Conservation (phyloP, 202 grass and related monocot genomes). For the Zoysia matrella region DNA sequence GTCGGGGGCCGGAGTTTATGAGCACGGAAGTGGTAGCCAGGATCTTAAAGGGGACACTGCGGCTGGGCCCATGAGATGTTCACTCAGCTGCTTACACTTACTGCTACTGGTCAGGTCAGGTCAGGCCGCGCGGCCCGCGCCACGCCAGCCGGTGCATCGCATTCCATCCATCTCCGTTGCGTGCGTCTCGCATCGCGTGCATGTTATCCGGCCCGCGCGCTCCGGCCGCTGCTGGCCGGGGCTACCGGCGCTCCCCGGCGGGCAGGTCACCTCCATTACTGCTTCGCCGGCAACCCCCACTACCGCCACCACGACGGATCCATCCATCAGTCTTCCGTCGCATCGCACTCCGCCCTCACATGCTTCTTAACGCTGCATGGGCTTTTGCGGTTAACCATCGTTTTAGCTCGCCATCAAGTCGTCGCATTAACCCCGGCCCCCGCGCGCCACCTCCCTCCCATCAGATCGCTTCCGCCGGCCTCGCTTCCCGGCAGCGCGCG, state of each 20-base stretch:
- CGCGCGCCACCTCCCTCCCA: too few species aligned
- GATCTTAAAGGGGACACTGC: slow-evolving; percentile 75
- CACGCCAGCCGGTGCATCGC: slow-evolving; percentile 4
- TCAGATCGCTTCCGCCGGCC: background rate
- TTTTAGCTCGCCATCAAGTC: slow-evolving; percentile 47
- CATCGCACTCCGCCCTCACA: slow-evolving; percentile 50
- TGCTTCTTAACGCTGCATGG: slow-evolving; percentile 50
- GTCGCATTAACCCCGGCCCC: background rate
- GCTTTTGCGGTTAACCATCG: slow-evolving; percentile 61
- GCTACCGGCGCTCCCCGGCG: too few species aligned
- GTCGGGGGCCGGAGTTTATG: slow-evolving; percentile 55
- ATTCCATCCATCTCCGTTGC: slow-evolving; percentile 11
- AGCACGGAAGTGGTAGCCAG: slow-evolving; percentile 74
- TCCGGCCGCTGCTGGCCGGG: background rate
- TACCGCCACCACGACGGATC: background rate
- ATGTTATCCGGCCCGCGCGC: background rate
- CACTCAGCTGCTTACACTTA: slow-evolving; percentile 46
- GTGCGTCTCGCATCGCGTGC: background rate
- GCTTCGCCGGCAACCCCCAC: background rate
- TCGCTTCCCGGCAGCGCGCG: too few species aligned
- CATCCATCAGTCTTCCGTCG: background rate
- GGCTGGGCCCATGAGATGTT: slow-evolving; percentile 60
- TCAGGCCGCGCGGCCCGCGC: background rate
- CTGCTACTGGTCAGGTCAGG: slow-evolving; percentile 43
- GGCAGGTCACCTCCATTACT: slow-evolving; percentile 13